Conservation (phyloP, 2,329 filamentous ascomycete species). For the Pochonia chlamydosporia region DNA sequence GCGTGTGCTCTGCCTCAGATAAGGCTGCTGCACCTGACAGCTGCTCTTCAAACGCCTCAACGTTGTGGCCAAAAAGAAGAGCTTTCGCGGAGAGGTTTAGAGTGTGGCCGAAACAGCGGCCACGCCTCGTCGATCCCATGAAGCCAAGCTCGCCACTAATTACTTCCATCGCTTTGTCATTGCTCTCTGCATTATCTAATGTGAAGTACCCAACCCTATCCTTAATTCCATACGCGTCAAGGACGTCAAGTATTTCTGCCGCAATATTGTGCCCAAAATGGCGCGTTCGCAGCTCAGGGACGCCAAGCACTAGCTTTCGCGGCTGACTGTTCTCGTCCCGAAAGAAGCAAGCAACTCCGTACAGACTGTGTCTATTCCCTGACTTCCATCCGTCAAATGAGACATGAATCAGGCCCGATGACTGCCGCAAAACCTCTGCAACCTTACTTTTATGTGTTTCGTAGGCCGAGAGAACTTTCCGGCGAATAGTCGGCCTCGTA, state of each 20-base stretch:
- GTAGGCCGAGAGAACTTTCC: no score
- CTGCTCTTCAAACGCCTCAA: not conserved
- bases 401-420: constrained; percentile 2
- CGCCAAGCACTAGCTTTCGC: constrained; percentile 1
- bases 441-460: not conserved
- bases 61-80: not conserved
- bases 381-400: constrained; percentile 2
- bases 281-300: constrained; percentile 3
- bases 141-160: no score
- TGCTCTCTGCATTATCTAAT: no score
- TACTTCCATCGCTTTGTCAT: no score
- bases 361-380: constrained; percentile 1
- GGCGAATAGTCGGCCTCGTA: no score
- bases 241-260: not conserved
- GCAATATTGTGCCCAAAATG: constrained; percentile 3
- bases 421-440: not conserved
- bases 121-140: no score
- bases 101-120: no score
- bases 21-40: not conserved
- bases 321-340: constrained; percentile 2
- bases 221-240: constrained; percentile 2
- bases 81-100: not conserved
- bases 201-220: no score
- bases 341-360: not conserved
- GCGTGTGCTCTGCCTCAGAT: not conserved